phyloP scores from a whole-genome alignment of 306 rosid species.

The Luffa acutangula region DNA sequence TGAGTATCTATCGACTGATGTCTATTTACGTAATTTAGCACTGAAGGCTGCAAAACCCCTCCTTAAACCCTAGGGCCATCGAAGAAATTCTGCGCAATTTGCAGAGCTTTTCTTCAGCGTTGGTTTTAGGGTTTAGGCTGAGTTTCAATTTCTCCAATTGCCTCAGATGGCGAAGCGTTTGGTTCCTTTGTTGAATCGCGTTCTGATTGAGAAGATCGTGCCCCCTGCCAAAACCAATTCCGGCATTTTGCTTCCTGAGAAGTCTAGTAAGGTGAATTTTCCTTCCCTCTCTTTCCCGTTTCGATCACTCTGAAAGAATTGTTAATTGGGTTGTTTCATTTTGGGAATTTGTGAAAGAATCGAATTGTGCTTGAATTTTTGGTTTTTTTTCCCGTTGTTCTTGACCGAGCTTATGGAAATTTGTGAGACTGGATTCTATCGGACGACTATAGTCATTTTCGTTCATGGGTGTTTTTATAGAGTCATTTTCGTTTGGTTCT shows the following conservation, averaged over 20 bases:
- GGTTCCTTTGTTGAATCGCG: conserved; percentile 62
- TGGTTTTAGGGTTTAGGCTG: neutral
- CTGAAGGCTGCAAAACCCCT: neutral
- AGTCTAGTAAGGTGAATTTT: conserved; percentile 40
- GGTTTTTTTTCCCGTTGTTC: neutral
- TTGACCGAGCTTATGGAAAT: neutral
- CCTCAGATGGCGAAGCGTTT: conserved; percentile 57
- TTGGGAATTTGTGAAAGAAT: neutral
- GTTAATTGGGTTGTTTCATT: neutral
- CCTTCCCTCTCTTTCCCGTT: conserved; percentile 1
- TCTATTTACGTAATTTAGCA: neutral
- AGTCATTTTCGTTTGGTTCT: neutral
- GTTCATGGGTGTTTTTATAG: neutral
- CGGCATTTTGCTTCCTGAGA: conserved; percentile 53
- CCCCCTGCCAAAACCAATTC: conserved; percentile 56
- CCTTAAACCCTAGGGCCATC: neutral
- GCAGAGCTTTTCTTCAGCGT: neutral
- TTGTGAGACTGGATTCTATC: neutral
- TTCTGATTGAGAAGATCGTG: conserved; percentile 57
- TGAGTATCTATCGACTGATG: neutral
- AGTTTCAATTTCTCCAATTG: neutral
- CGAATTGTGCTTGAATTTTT: neutral
- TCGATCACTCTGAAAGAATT: neutral
- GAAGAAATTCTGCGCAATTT: neutral
- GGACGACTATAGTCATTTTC: neutral